A percentile compares a stretch with the other conserved stretches of the same genome.
Evolutionary conservation across 1,284 basidiomycete species (phyloP).

Genomic region (Pseudozyma sp.): DNA sequence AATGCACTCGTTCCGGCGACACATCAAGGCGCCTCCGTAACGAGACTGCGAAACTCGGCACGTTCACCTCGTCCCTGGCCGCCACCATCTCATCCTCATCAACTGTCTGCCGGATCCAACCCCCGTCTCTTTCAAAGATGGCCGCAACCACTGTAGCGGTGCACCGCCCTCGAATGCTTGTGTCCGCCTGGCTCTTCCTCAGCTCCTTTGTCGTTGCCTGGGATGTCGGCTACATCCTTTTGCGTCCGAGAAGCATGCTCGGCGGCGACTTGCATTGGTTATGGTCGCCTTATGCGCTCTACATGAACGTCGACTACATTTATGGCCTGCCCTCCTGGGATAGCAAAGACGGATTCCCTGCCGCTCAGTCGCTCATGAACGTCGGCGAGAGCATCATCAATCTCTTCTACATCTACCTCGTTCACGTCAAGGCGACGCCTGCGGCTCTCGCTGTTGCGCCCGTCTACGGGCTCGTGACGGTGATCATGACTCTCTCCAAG

Average conservation of each 20-base stretch:
- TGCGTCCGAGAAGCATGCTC: constrained; percentile 52
- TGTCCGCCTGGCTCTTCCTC: constrained; percentile 46
- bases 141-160: constrained; percentile 17
- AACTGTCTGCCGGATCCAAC: background rate
- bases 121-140: constrained; percentile 12
- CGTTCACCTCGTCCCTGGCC: no score
- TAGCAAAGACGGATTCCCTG: constrained; percentile 81
- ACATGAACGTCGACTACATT: constrained; percentile 79
- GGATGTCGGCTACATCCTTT: constrained; percentile 59
- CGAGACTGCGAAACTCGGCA: no score
- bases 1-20: no score
- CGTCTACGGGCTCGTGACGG: constrained; percentile 79
- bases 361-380: constrained; percentile 85
- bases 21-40: no score
- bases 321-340: constrained; percentile 79
- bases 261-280: constrained; percentile 70
- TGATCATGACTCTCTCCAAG: constrained; percentile 83
- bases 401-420: constrained; percentile 78
- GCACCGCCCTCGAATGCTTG: constrained; percentile 34
- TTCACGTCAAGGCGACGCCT: constrained; percentile 72
- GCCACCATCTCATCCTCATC: no score
- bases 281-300: constrained; percentile 70
- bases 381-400: constrained; percentile 82
- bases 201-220: constrained; percentile 49
- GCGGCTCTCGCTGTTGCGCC: constrained; percentile 73